Conservation (phyloP, 192 early-diverging fungal species). For the Mortierella alpina region DNA sequence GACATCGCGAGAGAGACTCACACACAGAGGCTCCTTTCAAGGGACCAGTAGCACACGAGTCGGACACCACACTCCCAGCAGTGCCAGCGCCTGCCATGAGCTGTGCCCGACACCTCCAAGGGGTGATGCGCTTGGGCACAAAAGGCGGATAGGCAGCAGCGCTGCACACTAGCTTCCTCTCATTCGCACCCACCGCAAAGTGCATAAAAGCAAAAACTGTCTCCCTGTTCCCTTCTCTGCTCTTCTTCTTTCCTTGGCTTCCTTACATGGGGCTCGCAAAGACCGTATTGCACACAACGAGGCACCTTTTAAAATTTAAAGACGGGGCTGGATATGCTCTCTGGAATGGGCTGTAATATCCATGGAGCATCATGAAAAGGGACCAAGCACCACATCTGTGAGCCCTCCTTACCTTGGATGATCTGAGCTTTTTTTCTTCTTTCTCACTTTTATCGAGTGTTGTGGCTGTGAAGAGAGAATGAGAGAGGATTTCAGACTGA, state of each 20-base stretch:
- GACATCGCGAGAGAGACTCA: no score
- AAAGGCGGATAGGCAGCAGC: neutral
- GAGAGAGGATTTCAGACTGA: neutral
- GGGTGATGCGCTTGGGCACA: neutral
- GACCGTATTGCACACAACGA: conserved; percentile 2
- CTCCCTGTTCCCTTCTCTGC: neutral
- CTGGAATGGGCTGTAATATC: neutral
- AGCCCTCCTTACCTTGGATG: conserved; percentile 33
- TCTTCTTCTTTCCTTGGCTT: no score
- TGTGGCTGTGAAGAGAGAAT: neutral
- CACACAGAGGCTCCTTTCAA: conserved; percentile 6
- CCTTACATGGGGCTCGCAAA: conserved; percentile 10
- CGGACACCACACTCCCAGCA: no score
- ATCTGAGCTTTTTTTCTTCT: neutral
- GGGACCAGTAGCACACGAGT: neutral
- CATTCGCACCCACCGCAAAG: no score
- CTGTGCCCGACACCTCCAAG: neutral
- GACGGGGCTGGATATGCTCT: conserved; percentile 1
- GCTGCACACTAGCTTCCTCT: no score
- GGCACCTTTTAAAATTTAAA: conserved; percentile 15
- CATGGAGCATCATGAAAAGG: neutral
- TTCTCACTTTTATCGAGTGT: neutral
- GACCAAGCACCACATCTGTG: conserved; percentile 4
- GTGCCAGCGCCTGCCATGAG: neutral
- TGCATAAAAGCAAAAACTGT: neutral